phyloP scores from a whole-genome alignment of 768 basidiomycete species.

The Leccinum ochraceum region DNA sequence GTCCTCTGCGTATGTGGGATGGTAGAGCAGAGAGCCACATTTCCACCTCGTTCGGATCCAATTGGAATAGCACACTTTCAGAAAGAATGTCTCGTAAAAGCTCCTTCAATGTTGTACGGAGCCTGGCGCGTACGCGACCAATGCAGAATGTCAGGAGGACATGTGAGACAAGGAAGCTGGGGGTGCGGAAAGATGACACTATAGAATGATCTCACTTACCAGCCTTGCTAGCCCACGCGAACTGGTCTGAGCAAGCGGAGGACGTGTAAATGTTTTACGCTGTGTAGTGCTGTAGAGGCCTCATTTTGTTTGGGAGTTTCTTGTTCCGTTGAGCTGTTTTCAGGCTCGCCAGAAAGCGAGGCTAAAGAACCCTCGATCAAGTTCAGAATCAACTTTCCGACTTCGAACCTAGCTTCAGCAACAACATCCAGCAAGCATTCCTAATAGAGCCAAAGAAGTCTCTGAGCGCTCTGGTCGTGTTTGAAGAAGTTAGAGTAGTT shows the following conservation, averaged over 20 bases:
- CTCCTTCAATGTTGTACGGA: conserved; percentile 48
- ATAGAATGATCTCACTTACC: conserved; percentile 44
- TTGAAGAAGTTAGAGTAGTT: conserved; percentile 41
- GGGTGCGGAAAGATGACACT: not conserved
- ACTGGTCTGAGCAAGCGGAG: conserved; percentile 75
- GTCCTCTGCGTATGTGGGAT: conserved; percentile 31
- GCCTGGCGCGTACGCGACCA: conserved; percentile 46
- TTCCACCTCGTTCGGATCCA: conserved; percentile 65
- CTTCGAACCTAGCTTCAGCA: conserved; percentile 82
- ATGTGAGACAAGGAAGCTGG: conserved; percentile 51
- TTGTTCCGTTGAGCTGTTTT: conserved; percentile 8
- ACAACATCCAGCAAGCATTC: conserved; percentile 70
- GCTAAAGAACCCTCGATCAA: conserved; percentile 38
- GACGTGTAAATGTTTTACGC: conserved; percentile 75
- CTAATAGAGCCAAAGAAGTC: conserved; percentile 87
- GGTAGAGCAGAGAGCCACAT: conserved; percentile 78
- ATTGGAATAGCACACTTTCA: conserved; percentile 77
- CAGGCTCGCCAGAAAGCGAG: conserved; percentile 16
- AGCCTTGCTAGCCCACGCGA: conserved; percentile 73
- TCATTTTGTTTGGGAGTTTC: conserved; percentile 13
- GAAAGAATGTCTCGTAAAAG: conserved; percentile 67
- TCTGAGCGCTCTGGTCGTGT: conserved; percentile 60
- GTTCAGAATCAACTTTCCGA: conserved; percentile 70
- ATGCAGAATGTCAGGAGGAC: conserved; percentile 68
- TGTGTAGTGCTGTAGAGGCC: conserved; percentile 39